Conservation (phyloP, 2,329 filamentous ascomycete genomes). For the Davidsoniella virescens region DNA sequence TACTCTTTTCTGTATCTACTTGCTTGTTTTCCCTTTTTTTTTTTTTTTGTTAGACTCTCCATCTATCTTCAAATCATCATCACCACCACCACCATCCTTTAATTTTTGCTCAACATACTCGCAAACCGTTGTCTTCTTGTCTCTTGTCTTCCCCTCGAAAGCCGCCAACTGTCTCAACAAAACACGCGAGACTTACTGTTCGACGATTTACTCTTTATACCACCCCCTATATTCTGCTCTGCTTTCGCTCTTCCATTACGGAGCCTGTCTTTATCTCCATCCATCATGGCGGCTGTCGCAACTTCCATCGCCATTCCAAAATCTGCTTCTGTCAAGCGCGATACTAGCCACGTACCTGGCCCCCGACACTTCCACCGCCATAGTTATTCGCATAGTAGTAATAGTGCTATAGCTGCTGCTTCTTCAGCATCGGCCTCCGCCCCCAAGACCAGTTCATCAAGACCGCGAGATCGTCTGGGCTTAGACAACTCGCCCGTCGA, state of each 20-base stretch:
- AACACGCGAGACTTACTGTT: too few species aligned
- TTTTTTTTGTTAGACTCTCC: too few species aligned
- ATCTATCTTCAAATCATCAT: too few species aligned
- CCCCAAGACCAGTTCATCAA: not conserved
- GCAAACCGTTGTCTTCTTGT: too few species aligned
- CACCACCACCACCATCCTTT: too few species aligned
- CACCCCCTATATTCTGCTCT: not conserved
- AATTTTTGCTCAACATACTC: too few species aligned
- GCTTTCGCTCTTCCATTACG: not conserved
- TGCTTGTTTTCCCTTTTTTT: too few species aligned
- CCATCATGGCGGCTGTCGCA: conserved; percentile 8
- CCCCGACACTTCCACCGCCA: conserved; percentile 5
- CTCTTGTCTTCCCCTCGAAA: too few species aligned
- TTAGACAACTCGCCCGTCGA: conserved; percentile 69
- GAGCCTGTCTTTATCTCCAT: not conserved
- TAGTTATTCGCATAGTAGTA: conserved; percentile 4
- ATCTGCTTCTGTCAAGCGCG: not conserved
- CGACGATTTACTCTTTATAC: not conserved
- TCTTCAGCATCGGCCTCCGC: not conserved
- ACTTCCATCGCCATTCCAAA: conserved; percentile 9
- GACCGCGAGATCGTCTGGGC: conserved; percentile 12
- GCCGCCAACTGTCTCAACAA: too few species aligned
- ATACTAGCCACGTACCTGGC: not conserved
- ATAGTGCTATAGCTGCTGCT: not conserved
- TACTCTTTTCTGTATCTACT: too few species aligned